phyloP scores from a whole-genome alignment of 495 filamentous ascomycete species.

The Daldinia grandis region DNA sequence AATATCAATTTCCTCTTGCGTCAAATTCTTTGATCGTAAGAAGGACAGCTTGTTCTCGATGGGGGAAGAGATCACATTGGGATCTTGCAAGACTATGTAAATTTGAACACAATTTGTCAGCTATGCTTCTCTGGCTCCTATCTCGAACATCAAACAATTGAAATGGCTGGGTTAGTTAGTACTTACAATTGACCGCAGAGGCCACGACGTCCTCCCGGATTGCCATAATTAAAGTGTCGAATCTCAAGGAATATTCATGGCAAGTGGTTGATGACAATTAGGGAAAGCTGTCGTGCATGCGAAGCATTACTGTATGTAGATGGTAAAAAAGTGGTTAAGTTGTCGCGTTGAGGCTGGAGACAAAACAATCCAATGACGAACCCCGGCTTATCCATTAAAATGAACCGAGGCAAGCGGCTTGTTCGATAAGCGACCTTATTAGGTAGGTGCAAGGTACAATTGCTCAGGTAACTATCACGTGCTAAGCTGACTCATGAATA shows the following conservation, averaged over 20 bases:
- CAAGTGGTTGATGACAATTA: slow-evolving; percentile 1
- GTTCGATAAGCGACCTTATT: slow-evolving; percentile 13
- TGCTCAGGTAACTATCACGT: slow-evolving; percentile 2
- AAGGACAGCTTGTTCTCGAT: slow-evolving; percentile 93
- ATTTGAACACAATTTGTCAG: slow-evolving; percentile 32
- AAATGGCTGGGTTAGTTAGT: slow-evolving; percentile 51
- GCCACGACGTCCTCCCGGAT: slow-evolving; percentile 86
- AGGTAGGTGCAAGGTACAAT: too few relatives aligned
- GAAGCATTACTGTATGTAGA: neutral
- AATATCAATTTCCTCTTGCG: slow-evolving; percentile 89
- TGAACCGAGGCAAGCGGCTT: slow-evolving; percentile 36
- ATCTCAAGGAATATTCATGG: slow-evolving; percentile 29
- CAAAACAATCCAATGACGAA: slow-evolving; percentile 31
- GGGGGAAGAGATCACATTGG: slow-evolving; percentile 87
- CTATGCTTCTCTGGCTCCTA: slow-evolving; percentile 9
- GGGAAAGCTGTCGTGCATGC: neutral
- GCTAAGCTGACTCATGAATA: neutral
- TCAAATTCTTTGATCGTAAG: slow-evolving; percentile 95
- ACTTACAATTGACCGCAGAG: slow-evolving; percentile 77
- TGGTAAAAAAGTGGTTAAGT: slow-evolving; percentile 6
- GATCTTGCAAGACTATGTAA: slow-evolving; percentile 85
- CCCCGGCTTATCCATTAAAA: slow-evolving; percentile 25
- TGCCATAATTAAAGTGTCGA: slow-evolving; percentile 63
- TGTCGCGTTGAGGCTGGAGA: slow-evolving; percentile 32
- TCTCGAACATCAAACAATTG: slow-evolving; percentile 26